Evolutionary conservation across 139 green algal species (phyloP).

Genomic region (Chlamydomonas sp.): DNA sequence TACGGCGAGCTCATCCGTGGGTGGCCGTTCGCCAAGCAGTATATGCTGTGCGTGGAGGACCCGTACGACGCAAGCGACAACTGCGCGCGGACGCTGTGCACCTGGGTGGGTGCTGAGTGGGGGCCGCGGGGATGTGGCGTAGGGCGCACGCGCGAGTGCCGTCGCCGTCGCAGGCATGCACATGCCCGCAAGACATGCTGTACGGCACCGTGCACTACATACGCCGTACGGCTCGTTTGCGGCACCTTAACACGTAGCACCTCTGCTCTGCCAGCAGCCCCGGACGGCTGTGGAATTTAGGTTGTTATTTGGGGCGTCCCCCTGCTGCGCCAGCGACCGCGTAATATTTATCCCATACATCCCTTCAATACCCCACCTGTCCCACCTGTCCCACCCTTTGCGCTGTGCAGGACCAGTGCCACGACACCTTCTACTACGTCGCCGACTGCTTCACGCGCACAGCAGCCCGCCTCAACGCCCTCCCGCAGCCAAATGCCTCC

Average conservation of each 20-base stretch:
- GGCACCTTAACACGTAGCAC: too few relatives aligned
- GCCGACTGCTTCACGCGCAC: constrained; percentile 19
- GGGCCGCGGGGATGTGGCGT: background rate
- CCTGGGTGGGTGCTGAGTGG: background rate
- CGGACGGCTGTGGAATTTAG: too few relatives aligned
- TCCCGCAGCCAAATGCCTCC: background rate
- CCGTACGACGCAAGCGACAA: constrained; percentile 37
- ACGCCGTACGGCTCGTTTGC: too few relatives aligned
- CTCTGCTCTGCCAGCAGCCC: too few relatives aligned
- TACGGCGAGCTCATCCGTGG: background rate
- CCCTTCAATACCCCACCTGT: too few relatives aligned
- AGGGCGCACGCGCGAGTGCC: too few relatives aligned
- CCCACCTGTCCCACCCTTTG: too few relatives aligned
- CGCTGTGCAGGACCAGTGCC: too few relatives aligned
- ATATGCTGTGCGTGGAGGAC: constrained; percentile 38
- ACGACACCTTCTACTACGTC: constrained; percentile 10
- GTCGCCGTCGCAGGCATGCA: background rate
- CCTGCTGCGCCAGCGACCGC: too few relatives aligned
- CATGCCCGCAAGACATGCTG: constrained; percentile 3
- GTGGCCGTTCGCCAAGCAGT: background rate
- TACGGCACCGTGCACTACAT: background rate
- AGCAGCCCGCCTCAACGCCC: background rate
- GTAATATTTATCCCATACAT: too few relatives aligned
- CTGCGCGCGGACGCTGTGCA: constrained; percentile 28
- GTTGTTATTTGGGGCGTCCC: too few relatives aligned